Conservation (phyloP, 371 early-diverging fungal species). For the Mucor indicus region DNA sequence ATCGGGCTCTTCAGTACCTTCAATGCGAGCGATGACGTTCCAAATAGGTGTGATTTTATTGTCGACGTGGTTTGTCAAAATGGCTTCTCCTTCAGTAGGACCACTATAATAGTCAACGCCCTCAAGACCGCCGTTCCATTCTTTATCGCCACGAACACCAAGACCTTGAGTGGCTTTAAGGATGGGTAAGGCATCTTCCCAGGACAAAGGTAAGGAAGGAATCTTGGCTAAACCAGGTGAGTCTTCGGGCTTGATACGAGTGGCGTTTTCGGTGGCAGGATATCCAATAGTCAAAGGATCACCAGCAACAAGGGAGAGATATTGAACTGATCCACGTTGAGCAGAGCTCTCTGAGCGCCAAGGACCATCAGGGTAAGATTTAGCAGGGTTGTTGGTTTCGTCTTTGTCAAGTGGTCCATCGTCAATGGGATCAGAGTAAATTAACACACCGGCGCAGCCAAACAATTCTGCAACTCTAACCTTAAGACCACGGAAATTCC, state of each 20-base stretch:
- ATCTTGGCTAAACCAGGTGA: conserved; percentile 50
- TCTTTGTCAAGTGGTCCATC: conserved; percentile 47
- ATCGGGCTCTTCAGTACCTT: conserved; percentile 60
- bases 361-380: conserved; percentile 65
- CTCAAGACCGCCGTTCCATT: conserved; percentile 55
- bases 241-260: conserved; percentile 50
- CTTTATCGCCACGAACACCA: conserved; percentile 34
- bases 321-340: conserved; percentile 65
- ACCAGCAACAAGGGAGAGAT: conserved; percentile 48
- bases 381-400: conserved; percentile 25
- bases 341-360: conserved; percentile 64
- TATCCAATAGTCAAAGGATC: conserved; percentile 70
- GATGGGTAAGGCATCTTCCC: conserved; percentile 61
- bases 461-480: conserved; percentile 58
- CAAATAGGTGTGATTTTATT: conserved; percentile 64
- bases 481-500: conserved; percentile 60
- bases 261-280: conserved; percentile 54
- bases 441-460: conserved; percentile 59
- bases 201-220: conserved; percentile 68
- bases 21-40: conserved; percentile 63
- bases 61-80: conserved; percentile 53
- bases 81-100: conserved; percentile 52
- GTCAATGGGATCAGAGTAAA: conserved; percentile 63
- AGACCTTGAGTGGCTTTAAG: conserved; percentile 50
- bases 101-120: conserved; percentile 55